Base-by-base conservation (phyloP, 1,139 yeast genomes). In the Debaryomyces robertsiae region DNA sequence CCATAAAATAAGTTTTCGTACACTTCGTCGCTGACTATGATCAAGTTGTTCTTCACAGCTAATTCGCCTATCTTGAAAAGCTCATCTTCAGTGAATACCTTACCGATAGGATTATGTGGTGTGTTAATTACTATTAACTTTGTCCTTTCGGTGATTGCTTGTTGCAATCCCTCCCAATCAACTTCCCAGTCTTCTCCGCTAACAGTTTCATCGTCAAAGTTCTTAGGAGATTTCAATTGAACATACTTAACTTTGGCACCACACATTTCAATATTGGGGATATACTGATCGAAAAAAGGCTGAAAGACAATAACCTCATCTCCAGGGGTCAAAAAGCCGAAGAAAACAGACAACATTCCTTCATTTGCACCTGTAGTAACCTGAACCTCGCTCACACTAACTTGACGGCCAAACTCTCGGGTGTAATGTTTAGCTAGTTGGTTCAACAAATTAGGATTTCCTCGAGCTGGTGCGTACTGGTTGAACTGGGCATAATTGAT, bases 301-400 rank as follows among this genome's bases (percentile, higher is more conserved):
- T 93, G 96, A 60, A 93, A 87, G n/a, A 93, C 97, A 63, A 93
- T 86, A 14, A 84, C 98, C 63, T 93, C 98, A 58, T 93, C 98
- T 13, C 95, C 98, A 1, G 82, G 79, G 37, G 87, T 78, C 48
- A 93, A 67, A 52, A 90, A 84, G 0, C 94, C 98, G 45, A 90
- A 85, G 59, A 91, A 82, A 3, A 86, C 81, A 1, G 96, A 67
- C 44, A 88, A 75, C 73, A 93, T 86, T 30, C 97, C 98, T 65
- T 93, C 98, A 55, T 93, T 93, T 33, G 98, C 98, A 42, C 98
- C 98, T 1, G 98, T 91, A 30, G 97, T 88, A 38, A 91, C 82
- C 43, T 84, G 80, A 33, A 93, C 73, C 54, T 89, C 84, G 30
- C 79, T 74, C n/a, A 74, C 66, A 18, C 77, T 75, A 13, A 89